These are phyloP conservation scores for Didymella arachidicola DNA, from an alignment of 2,329 filamentous ascomycete species.

Conservation along the genomic window DNA sequence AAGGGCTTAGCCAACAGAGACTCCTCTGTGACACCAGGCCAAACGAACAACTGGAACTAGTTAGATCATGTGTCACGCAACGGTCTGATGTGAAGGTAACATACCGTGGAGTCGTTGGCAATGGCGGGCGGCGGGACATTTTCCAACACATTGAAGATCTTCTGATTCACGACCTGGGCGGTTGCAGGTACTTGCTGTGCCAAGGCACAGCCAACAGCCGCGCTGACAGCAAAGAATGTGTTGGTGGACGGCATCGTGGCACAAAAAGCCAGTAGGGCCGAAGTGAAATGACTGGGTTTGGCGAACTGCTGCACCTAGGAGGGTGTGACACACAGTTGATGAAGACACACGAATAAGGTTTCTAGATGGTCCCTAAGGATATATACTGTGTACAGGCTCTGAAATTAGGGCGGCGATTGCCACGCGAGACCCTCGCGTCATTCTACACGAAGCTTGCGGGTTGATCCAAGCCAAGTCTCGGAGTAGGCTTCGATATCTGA, in stretches of 20 bases:
- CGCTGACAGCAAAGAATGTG: constrained; percentile 18
- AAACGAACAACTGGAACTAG: constrained; percentile 27
- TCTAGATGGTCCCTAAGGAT: constrained; percentile 4
- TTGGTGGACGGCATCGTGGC: constrained; percentile 22
- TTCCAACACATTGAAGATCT: constrained; percentile 32
- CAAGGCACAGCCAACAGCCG: constrained; percentile 22
- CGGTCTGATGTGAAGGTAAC: neutral
- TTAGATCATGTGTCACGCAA: constrained; percentile 15
- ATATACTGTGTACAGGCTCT: constrained; percentile 22
- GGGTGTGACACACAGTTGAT: constrained; percentile 1
- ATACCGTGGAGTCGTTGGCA: constrained; percentile 31
- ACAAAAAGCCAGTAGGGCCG: constrained; percentile 6
- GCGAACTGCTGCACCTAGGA: neutral
- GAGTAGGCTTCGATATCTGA: constrained; percentile 6
- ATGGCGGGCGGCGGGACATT: constrained; percentile 30
- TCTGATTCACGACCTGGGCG: constrained; percentile 35
- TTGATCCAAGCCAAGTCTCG: constrained; percentile 8
- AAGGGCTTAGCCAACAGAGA: constrained; percentile 34
- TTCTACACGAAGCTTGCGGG: constrained; percentile 9
- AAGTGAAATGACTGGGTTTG: constrained; percentile 11
- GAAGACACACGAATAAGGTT: constrained; percentile 8
- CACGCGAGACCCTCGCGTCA: constrained; percentile 14
- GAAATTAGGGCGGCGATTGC: constrained; percentile 12
- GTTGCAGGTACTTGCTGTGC: constrained; percentile 30
- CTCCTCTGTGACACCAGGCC: constrained; percentile 32